These are phyloP conservation scores for Oryza meyeriana DNA, from an alignment of 176 grass and related monocot species.

Conservation along the genomic window DNA sequence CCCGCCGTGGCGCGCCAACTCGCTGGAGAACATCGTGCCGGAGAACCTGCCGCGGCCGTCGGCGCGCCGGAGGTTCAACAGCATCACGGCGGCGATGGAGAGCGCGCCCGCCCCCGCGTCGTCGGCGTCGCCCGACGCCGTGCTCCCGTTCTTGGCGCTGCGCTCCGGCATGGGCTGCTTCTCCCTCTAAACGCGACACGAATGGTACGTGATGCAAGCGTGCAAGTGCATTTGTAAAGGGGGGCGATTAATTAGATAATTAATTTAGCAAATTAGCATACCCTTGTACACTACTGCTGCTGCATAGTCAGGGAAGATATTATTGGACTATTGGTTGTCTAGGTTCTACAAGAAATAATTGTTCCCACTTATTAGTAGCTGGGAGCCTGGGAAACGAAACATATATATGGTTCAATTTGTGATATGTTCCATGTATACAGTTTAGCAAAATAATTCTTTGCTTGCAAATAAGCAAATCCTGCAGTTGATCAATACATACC, in stretches of 20 bases:
- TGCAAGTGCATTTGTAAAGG: neutral
- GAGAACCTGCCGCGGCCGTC: constrained; percentile 85
- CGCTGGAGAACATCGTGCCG: constrained; percentile 80
- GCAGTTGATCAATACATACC: neutral
- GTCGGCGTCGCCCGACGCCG: neutral
- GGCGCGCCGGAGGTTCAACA: constrained; percentile 46
- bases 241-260: neutral
- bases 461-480: neutral
- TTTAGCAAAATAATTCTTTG: constrained; percentile 27
- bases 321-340: neutral
- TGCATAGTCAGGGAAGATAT: neutral
- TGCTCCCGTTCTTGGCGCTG: constrained; percentile 32
- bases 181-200: constrained; percentile 34
- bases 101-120: neutral
- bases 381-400: neutral
- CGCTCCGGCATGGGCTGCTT: constrained; percentile 49
- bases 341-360: neutral
- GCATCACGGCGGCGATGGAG: constrained; percentile 11
- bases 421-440: neutral
- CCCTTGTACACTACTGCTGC: neutral
- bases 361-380: neutral
- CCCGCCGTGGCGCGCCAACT: constrained; percentile 75
- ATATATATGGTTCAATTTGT: neutral
- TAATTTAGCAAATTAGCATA: neutral
- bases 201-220: neutral